Evolutionary conservation across 2,329 filamentous ascomycete species (phyloP).

Genomic region (Cytospora paraplurivora): DNA sequence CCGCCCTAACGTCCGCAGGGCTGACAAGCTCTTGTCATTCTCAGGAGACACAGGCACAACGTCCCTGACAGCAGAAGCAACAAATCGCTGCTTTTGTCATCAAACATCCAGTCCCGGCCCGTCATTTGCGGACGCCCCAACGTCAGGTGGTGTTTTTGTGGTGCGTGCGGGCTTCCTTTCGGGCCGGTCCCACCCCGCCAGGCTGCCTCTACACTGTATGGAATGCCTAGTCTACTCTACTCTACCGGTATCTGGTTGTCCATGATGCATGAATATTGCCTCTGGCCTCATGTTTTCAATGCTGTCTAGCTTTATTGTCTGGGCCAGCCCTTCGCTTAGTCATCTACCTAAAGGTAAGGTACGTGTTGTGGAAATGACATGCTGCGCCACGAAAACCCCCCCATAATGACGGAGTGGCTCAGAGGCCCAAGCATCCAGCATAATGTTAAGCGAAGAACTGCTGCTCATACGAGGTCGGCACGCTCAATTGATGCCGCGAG

Average conservation of each 20-base stretch:
- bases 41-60: slow-evolving; percentile 1
- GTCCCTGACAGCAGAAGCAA: not conserved
- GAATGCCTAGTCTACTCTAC: too few relatives aligned
- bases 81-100: not conserved
- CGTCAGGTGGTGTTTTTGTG: not conserved
- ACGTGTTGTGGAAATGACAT: not conserved
- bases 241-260: not conserved
- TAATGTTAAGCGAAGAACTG: not conserved
- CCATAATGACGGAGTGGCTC: not conserved
- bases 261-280: not conserved
- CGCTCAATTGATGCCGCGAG: not conserved
- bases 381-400: not conserved
- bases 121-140: not conserved
- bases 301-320: not conserved
- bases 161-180: not conserved
- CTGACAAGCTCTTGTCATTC: not conserved
- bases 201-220: not conserved
- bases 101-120: not conserved
- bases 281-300: not conserved
- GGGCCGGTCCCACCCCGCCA: not conserved
- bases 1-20: not conserved
- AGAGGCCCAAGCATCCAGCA: not conserved
- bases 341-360: not conserved
- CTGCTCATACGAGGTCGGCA: not conserved
- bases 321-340: not conserved